Evolutionary conservation across 345 rosid species (phyloP).

Genomic region (Bretschneidera sinensis): DNA sequence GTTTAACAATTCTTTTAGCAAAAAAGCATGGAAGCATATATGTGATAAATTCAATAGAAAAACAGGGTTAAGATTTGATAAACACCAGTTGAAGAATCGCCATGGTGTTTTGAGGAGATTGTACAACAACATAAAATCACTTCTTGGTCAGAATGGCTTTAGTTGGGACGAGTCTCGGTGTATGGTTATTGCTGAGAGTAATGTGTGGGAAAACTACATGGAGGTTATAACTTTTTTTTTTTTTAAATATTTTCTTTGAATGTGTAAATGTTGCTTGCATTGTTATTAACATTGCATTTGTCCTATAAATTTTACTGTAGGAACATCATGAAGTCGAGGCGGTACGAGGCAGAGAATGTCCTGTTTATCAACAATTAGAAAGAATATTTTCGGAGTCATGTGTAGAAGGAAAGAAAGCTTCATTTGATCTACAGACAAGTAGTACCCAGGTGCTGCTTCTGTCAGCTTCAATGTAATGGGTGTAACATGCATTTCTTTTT

Average conservation of each 20-base stretch:
- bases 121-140: conserved; percentile 46
- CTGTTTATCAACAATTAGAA: no score
- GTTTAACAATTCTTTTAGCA: conserved; percentile 59
- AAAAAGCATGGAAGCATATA: conserved; percentile 65
- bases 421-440: no score
- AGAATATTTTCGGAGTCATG: no score
- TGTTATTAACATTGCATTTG: no score
- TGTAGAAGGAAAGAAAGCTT: no score
- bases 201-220: conserved; percentile 65
- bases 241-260: conserved; percentile 2
- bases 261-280: neutral
- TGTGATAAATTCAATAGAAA: conserved; percentile 60
- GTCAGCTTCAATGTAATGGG: no score
- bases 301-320: no score
- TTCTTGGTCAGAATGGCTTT: conserved; percentile 48
- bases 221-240: conserved; percentile 34
- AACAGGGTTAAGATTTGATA: conserved; percentile 62
- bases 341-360: no score
- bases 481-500: no score
- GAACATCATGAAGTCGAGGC: no score
- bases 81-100: conserved; percentile 75
- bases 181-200: conserved; percentile 66
- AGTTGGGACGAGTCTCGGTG: conserved; percentile 49
- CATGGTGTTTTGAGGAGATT: conserved; percentile 67
- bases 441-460: no score